These are phyloP conservation scores for Aulographum hederae DNA, from an alignment of 2,329 filamentous ascomycete genomes.

Conservation along the genomic window DNA sequence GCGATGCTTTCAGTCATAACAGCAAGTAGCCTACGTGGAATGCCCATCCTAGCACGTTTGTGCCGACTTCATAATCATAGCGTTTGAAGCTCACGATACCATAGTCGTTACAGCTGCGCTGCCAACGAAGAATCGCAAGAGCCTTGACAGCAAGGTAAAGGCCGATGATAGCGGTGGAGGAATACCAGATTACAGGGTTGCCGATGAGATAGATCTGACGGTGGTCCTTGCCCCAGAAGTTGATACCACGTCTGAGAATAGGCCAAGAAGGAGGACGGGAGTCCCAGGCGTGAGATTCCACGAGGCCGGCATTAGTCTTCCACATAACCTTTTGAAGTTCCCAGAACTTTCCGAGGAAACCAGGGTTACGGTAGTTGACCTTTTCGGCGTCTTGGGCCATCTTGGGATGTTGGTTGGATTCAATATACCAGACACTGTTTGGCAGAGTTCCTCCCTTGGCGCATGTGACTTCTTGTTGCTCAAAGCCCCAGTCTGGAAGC, in stretches of 20 bases:
- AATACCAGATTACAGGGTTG: slow-evolving; percentile 92
- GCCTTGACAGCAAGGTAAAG: slow-evolving; percentile 74
- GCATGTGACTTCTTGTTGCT: slow-evolving; percentile 98
- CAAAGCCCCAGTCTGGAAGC: slow-evolving; percentile 91
- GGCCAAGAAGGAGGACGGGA: slow-evolving; percentile 91
- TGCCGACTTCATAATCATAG: slow-evolving; percentile 93
- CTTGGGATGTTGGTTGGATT: slow-evolving; percentile 70
- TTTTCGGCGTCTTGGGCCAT: slow-evolving; percentile 64
- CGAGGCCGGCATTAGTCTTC: slow-evolving; percentile 90
- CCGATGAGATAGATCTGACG: slow-evolving; percentile 94
- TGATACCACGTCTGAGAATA: slow-evolving; percentile 81
- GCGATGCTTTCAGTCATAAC: too few species aligned
- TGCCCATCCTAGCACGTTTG: slow-evolving; percentile 79
- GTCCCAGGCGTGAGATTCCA: slow-evolving; percentile 96
- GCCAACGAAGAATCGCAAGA: slow-evolving; percentile 77
- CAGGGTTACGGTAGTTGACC: slow-evolving; percentile 87
- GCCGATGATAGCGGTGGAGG: slow-evolving; percentile 57
- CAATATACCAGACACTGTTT: slow-evolving; percentile 95
- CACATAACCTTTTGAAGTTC: slow-evolving; percentile 98
- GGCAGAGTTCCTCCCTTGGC: slow-evolving; percentile 79
- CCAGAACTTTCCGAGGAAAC: slow-evolving; percentile 96
- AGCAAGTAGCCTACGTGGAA: too few species aligned
- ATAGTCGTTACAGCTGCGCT: slow-evolving; percentile 83
- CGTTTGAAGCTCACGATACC: slow-evolving; percentile 61
- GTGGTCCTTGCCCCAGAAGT: slow-evolving; percentile 93